Conservation (phyloP, 257 asterid species). For the Oldenlandia corymbosa region DNA sequence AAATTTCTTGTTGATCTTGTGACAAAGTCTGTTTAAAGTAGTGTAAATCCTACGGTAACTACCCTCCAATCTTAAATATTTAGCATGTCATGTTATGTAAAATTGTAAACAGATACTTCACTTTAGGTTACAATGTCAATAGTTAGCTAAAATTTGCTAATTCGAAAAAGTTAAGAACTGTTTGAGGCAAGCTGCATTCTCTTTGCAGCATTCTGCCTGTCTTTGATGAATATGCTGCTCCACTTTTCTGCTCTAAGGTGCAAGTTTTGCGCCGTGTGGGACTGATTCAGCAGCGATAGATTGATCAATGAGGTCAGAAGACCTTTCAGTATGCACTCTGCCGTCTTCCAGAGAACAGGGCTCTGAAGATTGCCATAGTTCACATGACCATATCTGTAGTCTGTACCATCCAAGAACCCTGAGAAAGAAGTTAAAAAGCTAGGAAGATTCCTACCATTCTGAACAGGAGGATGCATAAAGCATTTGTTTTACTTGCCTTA, state of each 20-base stretch:
- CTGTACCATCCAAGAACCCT: neutral
- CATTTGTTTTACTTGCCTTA: no score
- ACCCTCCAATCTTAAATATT: neutral
- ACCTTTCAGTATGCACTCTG: neutral
- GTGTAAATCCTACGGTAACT: neutral
- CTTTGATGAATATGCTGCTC: neutral
- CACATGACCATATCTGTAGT: no score
- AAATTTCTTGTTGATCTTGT: constrained; percentile 9
- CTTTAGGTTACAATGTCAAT: neutral
- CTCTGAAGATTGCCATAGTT: neutral
- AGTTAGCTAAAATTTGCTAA: neutral
- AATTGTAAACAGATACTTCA: neutral
- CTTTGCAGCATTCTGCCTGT: no score
- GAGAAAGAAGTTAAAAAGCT: neutral
- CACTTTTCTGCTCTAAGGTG: neutral
- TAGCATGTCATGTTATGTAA: neutral
- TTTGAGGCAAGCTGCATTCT: no score
- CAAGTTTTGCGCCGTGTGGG: neutral
- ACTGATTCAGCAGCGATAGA: no score
- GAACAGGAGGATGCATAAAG: no score
- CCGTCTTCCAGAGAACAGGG: neutral
- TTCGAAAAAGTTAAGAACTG: no score
- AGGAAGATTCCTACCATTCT: neutral
- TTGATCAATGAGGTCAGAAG: neutral
- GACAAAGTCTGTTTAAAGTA: constrained; percentile 5